Percentiles rank a stretch among this genome's conserved stretches.
Conservation (phyloP, 2,329 filamentous ascomycete genomes). For the Dactylellina parvicollis region DNA sequence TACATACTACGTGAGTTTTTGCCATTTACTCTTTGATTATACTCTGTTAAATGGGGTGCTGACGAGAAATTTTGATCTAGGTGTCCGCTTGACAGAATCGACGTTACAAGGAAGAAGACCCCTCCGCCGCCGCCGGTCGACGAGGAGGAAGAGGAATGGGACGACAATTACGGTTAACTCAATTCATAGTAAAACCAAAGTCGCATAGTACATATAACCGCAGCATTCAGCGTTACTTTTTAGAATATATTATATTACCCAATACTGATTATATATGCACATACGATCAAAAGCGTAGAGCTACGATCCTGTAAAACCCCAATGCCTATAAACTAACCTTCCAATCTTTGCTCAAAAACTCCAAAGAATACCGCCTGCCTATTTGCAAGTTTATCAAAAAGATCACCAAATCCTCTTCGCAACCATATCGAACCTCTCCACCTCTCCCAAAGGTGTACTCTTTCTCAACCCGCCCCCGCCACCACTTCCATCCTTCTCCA, state of each 20-base stretch:
- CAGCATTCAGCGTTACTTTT: not conserved
- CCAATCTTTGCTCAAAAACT: not conserved
- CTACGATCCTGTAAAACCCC: not conserved
- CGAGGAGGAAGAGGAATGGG: conserved; percentile 55
- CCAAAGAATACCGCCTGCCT: not conserved
- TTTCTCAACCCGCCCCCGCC: conserved; percentile 66
- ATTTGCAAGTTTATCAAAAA: not conserved
- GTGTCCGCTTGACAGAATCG: conserved; percentile 56
- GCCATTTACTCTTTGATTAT: not conserved
- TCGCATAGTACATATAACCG: not conserved
- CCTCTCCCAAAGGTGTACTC: conserved; percentile 68
- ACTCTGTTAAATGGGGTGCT: not conserved
- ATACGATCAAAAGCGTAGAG: too few species aligned
- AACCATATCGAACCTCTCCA: conserved; percentile 85
- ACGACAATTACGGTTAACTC: conserved; percentile 59
- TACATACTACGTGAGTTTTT: conserved; percentile 55
- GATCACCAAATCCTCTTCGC: conserved; percentile 92
- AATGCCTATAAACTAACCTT: not conserved
- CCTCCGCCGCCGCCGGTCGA: conserved; percentile 39
- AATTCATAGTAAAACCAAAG: not conserved
- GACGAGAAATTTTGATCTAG: conserved; percentile 11
- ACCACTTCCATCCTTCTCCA: conserved; percentile 71
- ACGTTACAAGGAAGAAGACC: conserved; percentile 56
- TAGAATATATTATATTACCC: not conserved
- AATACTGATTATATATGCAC: not conserved